Evolutionary conservation across 495 filamentous ascomycete genomes (phyloP), one percentile per base, ranked within the genome.

Genomic region (Penicillium paxilli): DNA sequence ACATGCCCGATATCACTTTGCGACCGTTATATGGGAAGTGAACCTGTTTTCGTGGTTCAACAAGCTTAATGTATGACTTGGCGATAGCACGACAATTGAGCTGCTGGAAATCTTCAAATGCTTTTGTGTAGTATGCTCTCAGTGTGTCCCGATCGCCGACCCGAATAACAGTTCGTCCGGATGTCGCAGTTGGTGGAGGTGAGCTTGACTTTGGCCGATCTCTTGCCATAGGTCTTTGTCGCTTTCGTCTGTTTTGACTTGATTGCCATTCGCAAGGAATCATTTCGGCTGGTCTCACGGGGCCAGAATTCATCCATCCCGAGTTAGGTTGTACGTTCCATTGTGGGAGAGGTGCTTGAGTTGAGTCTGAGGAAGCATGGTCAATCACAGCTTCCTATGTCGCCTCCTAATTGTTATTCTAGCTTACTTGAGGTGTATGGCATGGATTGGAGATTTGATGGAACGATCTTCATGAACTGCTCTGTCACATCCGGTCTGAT

Each of bases 1-100:
- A 80, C 63, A 58, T 75, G 70, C 41, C 78, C 56, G 62, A 59
- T 12, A 68, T 57, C 5, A 60, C 62, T 44, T 83, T 75, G 9
- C 83, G 76, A 23, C 80, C 76, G 33, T 87, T 91, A 64, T 96
- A 96, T 0, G 92, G 92, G 57, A 89, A 84, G 40, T 80, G 86
- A 0, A 86, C 84, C 64, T 96, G 91, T 67, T 97, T 97, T 55
- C 89, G 90, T 0, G 92, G 89, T 46, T 91, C 88, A 3, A 96
- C 86, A 14, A 85, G 78, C 61, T 89, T 92, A 58, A 96, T 87
- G 71, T 91, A 92, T 4, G 81, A 86, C 66, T 93, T 95, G 8
- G 83, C 83, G 26, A 95, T 83, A 3, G 63, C 51, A 1, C 75
- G 70, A 30, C 75, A 79, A 47, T 73, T 75, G 33, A 75, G 56